Base-by-base conservation (phyloP, 1,284 basidiomycete genomes). In the Tilletia horrida region DNA sequence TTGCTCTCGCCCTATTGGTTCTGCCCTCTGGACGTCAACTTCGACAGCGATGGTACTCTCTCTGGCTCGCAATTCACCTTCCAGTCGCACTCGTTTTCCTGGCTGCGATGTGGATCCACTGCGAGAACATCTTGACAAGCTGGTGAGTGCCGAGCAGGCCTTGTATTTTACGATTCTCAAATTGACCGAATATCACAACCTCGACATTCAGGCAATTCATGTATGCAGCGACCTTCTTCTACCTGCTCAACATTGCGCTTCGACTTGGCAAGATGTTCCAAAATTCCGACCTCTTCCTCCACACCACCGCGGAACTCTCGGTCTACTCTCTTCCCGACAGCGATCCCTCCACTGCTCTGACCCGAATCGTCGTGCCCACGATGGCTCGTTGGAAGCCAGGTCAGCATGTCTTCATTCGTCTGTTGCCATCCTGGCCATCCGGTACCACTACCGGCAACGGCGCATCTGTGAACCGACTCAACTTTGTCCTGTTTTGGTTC, bases 1-100 rank as follows among this genome's bases (percentile, higher is more conserved):
- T 66, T 1, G 67, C 74, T 18, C 66, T 77, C 4, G 70, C 76
- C 44, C 68, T 76, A 21, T 71, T 79, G 13, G 71, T 72, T 6
- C 68, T 73, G 25, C 74, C 47, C 57, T 65, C 63, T 6, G 63
- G 52, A 3, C 55, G 71, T 0, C 67, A 71, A 16, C 66, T 81
- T 18, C 68, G 79, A 4, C 69, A 72, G 23, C 63, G 73, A 45
- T 76, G 70, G 40, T 81, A 81, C 71, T 75, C 79, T 62, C 71
- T 81, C 23, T 81, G 79, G 52, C 71, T 80, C 40, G 63, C 76
- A 31, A 68, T 77, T 18, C 80, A 81, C 61, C 68, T 81, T 2
- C 65, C 71, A 21, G 64, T 70, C 21, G 67, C 73, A 3, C 67
- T 78, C 21, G 52, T 73, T 25, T 74, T 81, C 52, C 65, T 80